Percentiles rank a stretch among this genome's conserved stretches.
Conservation (phyloP, 139 green algal genomes). For the Chlamydomonas urium region DNA sequence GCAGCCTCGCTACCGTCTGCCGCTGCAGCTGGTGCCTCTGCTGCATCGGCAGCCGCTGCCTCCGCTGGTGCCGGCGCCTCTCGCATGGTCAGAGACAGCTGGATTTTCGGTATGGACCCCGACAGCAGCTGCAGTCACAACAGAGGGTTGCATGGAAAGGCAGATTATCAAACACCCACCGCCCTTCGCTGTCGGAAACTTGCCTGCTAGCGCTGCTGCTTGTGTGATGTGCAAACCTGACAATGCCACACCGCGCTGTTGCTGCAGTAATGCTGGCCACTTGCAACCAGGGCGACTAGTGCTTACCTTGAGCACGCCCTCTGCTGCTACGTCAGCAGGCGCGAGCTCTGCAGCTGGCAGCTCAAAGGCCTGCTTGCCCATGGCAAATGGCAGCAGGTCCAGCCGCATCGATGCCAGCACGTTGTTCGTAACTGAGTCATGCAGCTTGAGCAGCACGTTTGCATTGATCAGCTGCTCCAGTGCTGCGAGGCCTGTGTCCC, state of each 20-base stretch:
- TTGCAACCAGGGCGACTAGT: not conserved
- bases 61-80: not conserved
- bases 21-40: not conserved
- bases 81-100: not conserved
- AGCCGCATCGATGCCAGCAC: not conserved
- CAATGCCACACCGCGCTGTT: too few relatives aligned
- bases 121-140: not conserved
- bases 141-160: too few relatives aligned
- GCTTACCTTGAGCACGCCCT: not conserved
- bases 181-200: too few relatives aligned
- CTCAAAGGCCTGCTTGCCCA: slow-evolving; percentile 5
- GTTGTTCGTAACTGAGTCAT: not conserved
- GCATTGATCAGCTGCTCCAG: slow-evolving; percentile 8
- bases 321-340: not conserved
- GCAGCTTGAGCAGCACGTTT: not conserved
- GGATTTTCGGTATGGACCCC: not conserved
- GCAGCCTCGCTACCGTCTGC: not conserved
- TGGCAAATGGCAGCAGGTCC: slow-evolving; percentile 12
- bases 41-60: not conserved
- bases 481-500: not conserved
- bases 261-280: too few relatives aligned
- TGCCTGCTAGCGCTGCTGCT: too few relatives aligned
- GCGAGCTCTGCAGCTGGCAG: not conserved
- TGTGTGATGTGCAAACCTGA: too few relatives aligned
- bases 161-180: too few relatives aligned